Evolutionary conservation across 441 rosid genomes (phyloP).

Genomic region (Brassica balearica): DNA sequence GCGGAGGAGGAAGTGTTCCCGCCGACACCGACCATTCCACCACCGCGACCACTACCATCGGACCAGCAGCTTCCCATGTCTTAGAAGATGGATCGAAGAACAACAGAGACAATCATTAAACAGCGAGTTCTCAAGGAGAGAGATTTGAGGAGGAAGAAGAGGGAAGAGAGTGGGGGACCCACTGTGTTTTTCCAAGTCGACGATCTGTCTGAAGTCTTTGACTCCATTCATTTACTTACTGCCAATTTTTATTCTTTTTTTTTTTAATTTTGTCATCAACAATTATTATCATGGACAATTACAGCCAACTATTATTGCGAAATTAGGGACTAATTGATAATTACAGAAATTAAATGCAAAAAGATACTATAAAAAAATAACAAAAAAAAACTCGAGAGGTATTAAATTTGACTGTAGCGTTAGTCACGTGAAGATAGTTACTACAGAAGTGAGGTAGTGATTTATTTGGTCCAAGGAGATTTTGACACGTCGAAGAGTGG

Average conservation of each 20-base stretch:
- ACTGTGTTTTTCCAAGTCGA: slow-evolving; percentile 39
- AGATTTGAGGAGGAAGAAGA: slow-evolving; percentile 19
- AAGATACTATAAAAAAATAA: too few species aligned
- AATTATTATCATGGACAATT: background rate
- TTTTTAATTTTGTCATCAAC: background rate
- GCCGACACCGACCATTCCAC: slow-evolving; percentile 43
- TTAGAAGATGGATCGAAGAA: slow-evolving; percentile 15
- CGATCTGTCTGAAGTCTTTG: slow-evolving; percentile 34
- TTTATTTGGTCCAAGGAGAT: slow-evolving; percentile 19
- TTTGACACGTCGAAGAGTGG: slow-evolving; percentile 2
- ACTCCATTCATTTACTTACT: slow-evolving; percentile 11
- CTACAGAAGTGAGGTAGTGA: slow-evolving; percentile 7
- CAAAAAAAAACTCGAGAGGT: background rate
- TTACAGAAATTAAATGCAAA: background rate
- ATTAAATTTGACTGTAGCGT: slow-evolving; percentile 24
- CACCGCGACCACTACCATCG: slow-evolving; percentile 61
- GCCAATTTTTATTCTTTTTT: background rate
- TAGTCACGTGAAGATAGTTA: slow-evolving; percentile 34
- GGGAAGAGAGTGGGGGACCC: slow-evolving; percentile 32
- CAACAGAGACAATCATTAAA: slow-evolving; percentile 17
- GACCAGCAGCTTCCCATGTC: slow-evolving; percentile 92
- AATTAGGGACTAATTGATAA: background rate
- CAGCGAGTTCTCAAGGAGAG: slow-evolving; percentile 18
- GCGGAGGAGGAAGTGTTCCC: slow-evolving; percentile 40
- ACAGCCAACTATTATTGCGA: slow-evolving; percentile 6